Percentiles rank a stretch among this genome's conserved stretches.
Conservation (phyloP, 768 basidiomycete genomes). For the Lenzites betulinus region DNA sequence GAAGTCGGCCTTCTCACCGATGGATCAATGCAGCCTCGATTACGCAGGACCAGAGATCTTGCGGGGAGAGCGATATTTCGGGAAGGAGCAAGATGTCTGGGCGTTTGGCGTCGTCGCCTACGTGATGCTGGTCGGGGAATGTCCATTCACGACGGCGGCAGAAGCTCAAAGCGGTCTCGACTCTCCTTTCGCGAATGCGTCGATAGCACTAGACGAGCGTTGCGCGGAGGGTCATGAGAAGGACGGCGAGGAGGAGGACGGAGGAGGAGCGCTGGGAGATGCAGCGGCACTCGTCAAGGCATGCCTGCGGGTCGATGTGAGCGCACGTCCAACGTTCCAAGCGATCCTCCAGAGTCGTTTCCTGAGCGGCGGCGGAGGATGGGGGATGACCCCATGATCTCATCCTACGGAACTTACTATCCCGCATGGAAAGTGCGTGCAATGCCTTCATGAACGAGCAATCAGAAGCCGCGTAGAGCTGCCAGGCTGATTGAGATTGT, state of each 20-base stretch:
- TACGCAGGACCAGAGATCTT: constrained; percentile 98
- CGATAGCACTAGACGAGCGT: constrained; percentile 76
- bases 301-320: constrained; percentile 81
- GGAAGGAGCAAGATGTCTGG: constrained; percentile 98
- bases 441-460: neutral
- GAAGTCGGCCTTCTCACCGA: constrained; percentile 20
- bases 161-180: constrained; percentile 86
- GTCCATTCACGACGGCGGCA: constrained; percentile 86
- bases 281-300: constrained; percentile 82
- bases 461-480: constrained; percentile 21
- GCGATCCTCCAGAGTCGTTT: constrained; percentile 79
- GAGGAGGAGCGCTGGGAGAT: constrained; percentile 82
- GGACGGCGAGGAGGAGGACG: constrained; percentile 79
- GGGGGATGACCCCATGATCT: constrained; percentile 47
- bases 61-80: constrained; percentile 90
- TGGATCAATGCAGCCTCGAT: constrained; percentile 59
- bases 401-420: neutral
- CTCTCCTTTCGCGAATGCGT: constrained; percentile 74
- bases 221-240: constrained; percentile 73
- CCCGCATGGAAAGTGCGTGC: constrained; percentile 26
- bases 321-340: constrained; percentile 84
- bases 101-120: constrained; percentile 97
- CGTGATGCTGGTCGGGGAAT: constrained; percentile 90
- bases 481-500: constrained; percentile 14
- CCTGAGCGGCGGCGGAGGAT: constrained; percentile 75